Conservation (phyloP, 371 early-diverging fungal genomes). For the Actinomucor elegans region DNA sequence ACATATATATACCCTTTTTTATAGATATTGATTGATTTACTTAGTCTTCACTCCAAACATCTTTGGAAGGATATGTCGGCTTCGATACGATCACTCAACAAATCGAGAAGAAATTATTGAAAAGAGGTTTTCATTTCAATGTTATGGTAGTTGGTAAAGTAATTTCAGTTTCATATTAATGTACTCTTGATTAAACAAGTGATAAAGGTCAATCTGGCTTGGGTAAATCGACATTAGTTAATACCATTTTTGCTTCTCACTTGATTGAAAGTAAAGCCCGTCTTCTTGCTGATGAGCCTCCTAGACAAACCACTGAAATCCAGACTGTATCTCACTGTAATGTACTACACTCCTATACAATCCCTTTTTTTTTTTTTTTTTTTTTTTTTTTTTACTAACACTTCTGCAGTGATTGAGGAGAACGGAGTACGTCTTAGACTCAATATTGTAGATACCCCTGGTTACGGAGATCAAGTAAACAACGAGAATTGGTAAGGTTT, state of each 20-base stretch:
- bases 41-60: conserved; percentile 49
- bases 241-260: conserved; percentile 90
- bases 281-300: conserved; percentile 69
- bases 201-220: conserved; percentile 91
- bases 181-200: neutral
- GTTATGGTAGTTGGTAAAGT: conserved; percentile 89
- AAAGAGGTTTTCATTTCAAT: conserved; percentile 94
- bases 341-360: conserved; percentile 4
- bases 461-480: conserved; percentile 83
- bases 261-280: conserved; percentile 85
- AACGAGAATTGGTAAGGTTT: conserved; percentile 77
- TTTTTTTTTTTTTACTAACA: conserved; percentile 10
- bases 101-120: conserved; percentile 89
- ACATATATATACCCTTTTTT: neutral
- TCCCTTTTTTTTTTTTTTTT: conserved; percentile 17
- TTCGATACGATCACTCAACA: conserved; percentile 94
- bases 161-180: neutral
- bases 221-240: conserved; percentile 98
- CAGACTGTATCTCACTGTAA: conserved; percentile 78
- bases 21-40: neutral
- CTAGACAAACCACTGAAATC: conserved; percentile 85
- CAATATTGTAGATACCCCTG: conserved; percentile 85
- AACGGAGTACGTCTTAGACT: conserved; percentile 82
- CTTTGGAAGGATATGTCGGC: conserved; percentile 81
- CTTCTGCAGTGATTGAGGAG: conserved; percentile 72